phyloP scores from a whole-genome alignment of 495 filamentous ascomycete genomes.

The Talaromyces ruber region DNA sequence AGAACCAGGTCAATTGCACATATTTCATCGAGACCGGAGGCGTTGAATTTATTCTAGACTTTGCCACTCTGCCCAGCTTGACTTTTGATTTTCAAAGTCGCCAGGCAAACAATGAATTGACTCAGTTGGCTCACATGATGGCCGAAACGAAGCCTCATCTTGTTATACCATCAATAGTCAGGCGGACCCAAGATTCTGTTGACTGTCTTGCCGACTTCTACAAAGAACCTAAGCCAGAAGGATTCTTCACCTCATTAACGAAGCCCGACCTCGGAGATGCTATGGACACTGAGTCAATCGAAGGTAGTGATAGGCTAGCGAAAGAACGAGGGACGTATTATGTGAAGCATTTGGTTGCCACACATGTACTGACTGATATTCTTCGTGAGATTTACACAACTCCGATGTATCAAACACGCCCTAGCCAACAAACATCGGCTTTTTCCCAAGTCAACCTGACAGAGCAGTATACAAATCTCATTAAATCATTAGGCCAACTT shows the following conservation, averaged over 20 bases:
- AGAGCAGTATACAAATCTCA: conserved; percentile 64
- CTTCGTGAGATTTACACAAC: conserved; percentile 64
- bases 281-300: conserved; percentile 11
- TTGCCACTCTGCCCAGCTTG: conserved; percentile 70
- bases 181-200: conserved; percentile 59
- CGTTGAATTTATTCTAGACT: conserved; percentile 75
- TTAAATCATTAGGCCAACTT: conserved; percentile 64
- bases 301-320: conserved; percentile 17
- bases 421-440: conserved; percentile 39
- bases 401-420: conserved; percentile 52
- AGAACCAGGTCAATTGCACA: conserved; percentile 64
- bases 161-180: conserved; percentile 69
- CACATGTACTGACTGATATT: conserved; percentile 64
- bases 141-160: conserved; percentile 78
- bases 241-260: conserved; percentile 61
- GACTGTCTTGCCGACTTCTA: conserved; percentile 60
- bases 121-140: conserved; percentile 66
- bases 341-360: conserved; percentile 65
- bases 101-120: conserved; percentile 53
- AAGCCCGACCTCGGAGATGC: conserved; percentile 19
- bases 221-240: conserved; percentile 33
- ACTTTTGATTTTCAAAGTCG: conserved; percentile 65
- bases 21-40: conserved; percentile 72
- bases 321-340: conserved; percentile 52
- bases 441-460: conserved; percentile 70